Evolutionary conservation across 2,329 filamentous ascomycete species (phyloP).

Genomic region (Epicoccum nigrum): DNA sequence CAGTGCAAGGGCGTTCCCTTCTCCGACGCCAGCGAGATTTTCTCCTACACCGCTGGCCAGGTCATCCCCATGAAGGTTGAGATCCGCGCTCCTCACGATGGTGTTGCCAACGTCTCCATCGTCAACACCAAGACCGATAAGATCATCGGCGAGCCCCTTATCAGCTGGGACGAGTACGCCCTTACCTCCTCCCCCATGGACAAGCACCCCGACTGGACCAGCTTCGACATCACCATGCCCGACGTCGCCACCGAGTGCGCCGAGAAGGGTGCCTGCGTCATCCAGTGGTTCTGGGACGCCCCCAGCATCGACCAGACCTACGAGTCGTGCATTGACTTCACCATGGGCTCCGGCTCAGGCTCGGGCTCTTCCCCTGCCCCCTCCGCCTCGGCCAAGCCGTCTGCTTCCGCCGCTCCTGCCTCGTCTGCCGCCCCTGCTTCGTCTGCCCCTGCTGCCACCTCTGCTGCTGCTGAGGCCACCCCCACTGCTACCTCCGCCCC

Average conservation of each 20-base stretch:
- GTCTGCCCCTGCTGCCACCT: conserved; percentile 11
- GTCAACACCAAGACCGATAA: conserved; percentile 60
- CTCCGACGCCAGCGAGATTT: conserved; percentile 58
- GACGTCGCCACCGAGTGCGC: conserved; percentile 56
- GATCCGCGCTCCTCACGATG: conserved; percentile 61
- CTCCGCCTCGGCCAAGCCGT: conserved; percentile 11
- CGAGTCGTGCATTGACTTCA: conserved; percentile 68
- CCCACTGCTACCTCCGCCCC: conserved; percentile 10
- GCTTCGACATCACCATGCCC: conserved; percentile 62
- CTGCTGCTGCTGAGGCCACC: conserved; percentile 10
- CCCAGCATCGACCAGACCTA: conserved; percentile 64
- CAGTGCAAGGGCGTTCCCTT: conserved; percentile 66
- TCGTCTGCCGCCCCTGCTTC: conserved; percentile 19
- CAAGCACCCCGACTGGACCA: conserved; percentile 51
- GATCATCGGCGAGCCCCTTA: conserved; percentile 60
- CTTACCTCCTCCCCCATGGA: conserved; percentile 53
- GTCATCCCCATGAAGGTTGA: conserved; percentile 54
- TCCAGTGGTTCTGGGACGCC: conserved; percentile 70
- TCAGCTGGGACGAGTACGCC: conserved; percentile 63
- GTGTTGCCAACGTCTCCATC: conserved; percentile 64
- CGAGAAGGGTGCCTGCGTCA: conserved; percentile 58
- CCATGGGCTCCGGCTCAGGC: conserved; percentile 41
- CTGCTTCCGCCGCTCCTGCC: conserved; percentile 12
- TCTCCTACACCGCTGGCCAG: conserved; percentile 59
- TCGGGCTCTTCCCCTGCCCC: conserved; percentile 14